Evolutionary conservation across 805 yeast species (phyloP).

Genomic region (Dipodascopsis tothii): DNA sequence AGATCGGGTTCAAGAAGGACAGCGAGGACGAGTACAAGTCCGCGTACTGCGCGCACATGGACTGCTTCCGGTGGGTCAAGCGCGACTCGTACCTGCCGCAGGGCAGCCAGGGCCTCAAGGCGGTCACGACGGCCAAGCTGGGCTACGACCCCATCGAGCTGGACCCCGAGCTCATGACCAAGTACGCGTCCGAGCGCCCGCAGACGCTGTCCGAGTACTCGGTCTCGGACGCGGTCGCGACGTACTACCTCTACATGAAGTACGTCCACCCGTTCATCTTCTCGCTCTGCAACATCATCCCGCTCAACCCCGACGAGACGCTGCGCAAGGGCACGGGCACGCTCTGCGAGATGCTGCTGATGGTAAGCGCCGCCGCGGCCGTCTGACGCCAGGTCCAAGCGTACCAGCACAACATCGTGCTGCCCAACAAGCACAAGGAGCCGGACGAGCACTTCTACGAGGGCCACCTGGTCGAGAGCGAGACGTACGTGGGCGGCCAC

Average conservation of each 20-base stretch:
- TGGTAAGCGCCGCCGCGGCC: constrained; percentile 44
- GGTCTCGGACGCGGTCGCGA: constrained; percentile 98
- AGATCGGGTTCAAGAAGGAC: constrained; percentile 89
- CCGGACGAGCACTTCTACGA: constrained; percentile 92
- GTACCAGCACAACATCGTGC: constrained; percentile 60
- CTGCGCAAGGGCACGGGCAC: constrained; percentile 97
- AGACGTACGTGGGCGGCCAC: constrained; percentile 98
- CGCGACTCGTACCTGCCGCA: constrained; percentile 96
- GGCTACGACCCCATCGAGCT: constrained; percentile 95
- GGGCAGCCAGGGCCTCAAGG: constrained; percentile 96
- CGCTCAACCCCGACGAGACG: constrained; percentile 93
- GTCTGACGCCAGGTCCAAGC: constrained; percentile 51
- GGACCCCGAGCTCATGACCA: constrained; percentile 97
- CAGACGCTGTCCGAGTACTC: constrained; percentile 91
- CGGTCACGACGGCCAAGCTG: constrained; percentile 89
- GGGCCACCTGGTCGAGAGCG: constrained; percentile 89
- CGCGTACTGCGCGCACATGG: constrained; percentile 91
- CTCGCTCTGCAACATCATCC: constrained; percentile 90
- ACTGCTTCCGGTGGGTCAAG: constrained; percentile 95
- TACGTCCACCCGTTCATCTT: constrained; percentile 96
- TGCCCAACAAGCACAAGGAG: constrained; percentile 91
- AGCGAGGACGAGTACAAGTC: constrained; percentile 88
- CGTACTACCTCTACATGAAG: constrained; percentile 89
- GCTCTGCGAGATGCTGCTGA: constrained; percentile 90
- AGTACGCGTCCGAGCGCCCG: constrained; percentile 91